These are phyloP conservation scores for Lasiodiplodia citricola DNA, from an alignment of 2,329 filamentous ascomycete species.

Conservation along the genomic window DNA sequence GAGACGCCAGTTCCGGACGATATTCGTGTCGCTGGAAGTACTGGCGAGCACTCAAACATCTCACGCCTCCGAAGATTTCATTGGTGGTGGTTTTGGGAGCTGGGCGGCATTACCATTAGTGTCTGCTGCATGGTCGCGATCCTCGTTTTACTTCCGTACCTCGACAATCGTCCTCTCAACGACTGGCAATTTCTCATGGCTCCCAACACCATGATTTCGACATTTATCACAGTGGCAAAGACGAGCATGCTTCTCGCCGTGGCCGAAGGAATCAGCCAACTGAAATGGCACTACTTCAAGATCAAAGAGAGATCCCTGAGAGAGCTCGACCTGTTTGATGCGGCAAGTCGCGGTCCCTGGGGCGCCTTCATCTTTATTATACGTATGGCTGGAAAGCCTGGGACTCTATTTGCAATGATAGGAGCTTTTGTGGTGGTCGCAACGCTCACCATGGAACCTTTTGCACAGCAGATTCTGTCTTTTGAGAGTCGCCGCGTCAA, in stretches of 20 bases:
- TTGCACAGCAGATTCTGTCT: slow-evolving; percentile 28
- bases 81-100: slow-evolving; percentile 23
- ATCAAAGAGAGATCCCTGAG: slow-evolving; percentile 28
- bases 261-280: slow-evolving; percentile 41
- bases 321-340: slow-evolving; percentile 38
- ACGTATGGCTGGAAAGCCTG: not conserved
- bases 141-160: slow-evolving; percentile 21
- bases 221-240: slow-evolving; percentile 41
- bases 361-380: not conserved
- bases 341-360: slow-evolving; percentile 34
- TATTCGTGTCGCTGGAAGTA: too few relatives aligned
- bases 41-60: not conserved
- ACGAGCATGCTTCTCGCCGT: slow-evolving; percentile 38
- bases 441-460: slow-evolving; percentile 23
- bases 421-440: slow-evolving; percentile 23
- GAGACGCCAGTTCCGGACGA: too few relatives aligned
- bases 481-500: slow-evolving; percentile 24
- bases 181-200: slow-evolving; percentile 30
- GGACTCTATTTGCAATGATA: slow-evolving; percentile 3
- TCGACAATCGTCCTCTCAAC: slow-evolving; percentile 25
- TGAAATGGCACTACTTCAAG: slow-evolving; percentile 44
- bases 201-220: slow-evolving; percentile 41
- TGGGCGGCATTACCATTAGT: slow-evolving; percentile 24
- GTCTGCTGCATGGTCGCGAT: slow-evolving; percentile 22
- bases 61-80: not conserved